Evolutionary conservation across 257 asterid species (phyloP).

Genomic region (Jasminum sambac): DNA sequence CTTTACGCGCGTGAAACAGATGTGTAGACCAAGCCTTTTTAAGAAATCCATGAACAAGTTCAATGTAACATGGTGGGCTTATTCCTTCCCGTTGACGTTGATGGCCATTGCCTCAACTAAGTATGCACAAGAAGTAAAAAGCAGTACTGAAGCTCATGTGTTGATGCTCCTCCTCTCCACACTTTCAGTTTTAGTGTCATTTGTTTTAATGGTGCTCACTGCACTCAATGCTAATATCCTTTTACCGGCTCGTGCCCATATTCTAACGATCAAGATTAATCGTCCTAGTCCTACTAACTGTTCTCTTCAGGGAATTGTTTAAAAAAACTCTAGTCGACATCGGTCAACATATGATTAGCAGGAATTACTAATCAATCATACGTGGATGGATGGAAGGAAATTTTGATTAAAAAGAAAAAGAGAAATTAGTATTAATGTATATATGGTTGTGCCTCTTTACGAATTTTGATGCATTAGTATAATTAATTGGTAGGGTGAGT

Average conservation of each 20-base stretch:
- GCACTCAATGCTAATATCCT: conserved; percentile 39
- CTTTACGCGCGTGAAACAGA: conserved; percentile 28
- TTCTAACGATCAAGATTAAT: neutral
- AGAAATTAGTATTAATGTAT: no score
- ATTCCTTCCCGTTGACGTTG: conserved; percentile 55
- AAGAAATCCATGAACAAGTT: conserved; percentile 61
- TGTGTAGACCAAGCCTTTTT: conserved; percentile 60
- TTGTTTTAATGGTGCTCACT: conserved; percentile 40
- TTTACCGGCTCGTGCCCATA: conserved; percentile 31
- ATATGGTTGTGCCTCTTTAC: no score
- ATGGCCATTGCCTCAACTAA: conserved; percentile 51
- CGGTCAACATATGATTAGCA: no score
- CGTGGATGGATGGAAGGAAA: no score
- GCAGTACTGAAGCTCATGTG: conserved; percentile 31
- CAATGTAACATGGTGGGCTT: conserved; percentile 72
- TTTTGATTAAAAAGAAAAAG: no score
- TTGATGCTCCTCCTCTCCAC: conserved; percentile 37
- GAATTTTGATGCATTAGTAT: no score
- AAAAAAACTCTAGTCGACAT: neutral
- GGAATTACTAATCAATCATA: no score
- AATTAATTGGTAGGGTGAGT: no score
- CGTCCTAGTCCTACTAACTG: neutral
- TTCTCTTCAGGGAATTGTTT: neutral
- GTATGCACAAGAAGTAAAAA: conserved; percentile 52
- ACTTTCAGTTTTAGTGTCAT: conserved; percentile 41